Conservation (phyloP, 345 rosid genomes). For the Chamaenerion angustifolium region DNA sequence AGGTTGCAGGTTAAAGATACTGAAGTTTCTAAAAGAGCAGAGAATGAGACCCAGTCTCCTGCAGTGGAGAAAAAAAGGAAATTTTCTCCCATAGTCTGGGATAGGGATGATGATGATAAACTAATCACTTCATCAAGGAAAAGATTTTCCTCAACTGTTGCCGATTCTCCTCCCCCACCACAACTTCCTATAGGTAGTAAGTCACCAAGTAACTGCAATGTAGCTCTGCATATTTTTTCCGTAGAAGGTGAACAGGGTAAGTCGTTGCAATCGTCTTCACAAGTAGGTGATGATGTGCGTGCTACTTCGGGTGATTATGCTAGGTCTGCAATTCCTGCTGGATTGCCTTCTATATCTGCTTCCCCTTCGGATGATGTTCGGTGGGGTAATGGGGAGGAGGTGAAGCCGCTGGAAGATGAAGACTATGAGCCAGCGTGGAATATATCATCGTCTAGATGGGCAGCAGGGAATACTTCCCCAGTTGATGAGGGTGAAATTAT, state of each 20-base stretch:
- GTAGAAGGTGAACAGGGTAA: constrained; percentile 15
- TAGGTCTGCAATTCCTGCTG: constrained; percentile 23
- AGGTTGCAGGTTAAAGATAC: constrained; percentile 26
- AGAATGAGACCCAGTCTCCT: constrained; percentile 26
- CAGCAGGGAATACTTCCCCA: constrained; percentile 74
- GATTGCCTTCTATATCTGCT: constrained; percentile 10
- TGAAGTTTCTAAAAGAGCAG: constrained; percentile 25
- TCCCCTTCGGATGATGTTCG: constrained; percentile 26
- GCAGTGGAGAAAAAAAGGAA: constrained; percentile 68
- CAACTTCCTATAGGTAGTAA: constrained; percentile 28
- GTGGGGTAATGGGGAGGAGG: constrained; percentile 26
- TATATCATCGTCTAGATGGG: constrained; percentile 97
- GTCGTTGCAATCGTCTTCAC: constrained; percentile 18
- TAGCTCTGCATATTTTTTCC: constrained; percentile 25
- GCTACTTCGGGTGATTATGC: constrained; percentile 11
- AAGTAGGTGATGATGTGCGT: constrained; percentile 16
- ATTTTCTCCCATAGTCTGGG: constrained; percentile 98
- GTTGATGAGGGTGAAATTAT: constrained; percentile 77
- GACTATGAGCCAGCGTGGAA: constrained; percentile 67
- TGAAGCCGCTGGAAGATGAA: constrained; percentile 40
- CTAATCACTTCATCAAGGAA: constrained; percentile 22
- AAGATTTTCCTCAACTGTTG: constrained; percentile 21
- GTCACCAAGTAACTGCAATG: constrained; percentile 31
- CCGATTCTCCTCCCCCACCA: constrained; percentile 46
- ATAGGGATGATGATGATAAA: constrained; percentile 54